phyloP scores from a whole-genome alignment of 495 filamentous ascomycete species.

The Penicillium daleae region DNA sequence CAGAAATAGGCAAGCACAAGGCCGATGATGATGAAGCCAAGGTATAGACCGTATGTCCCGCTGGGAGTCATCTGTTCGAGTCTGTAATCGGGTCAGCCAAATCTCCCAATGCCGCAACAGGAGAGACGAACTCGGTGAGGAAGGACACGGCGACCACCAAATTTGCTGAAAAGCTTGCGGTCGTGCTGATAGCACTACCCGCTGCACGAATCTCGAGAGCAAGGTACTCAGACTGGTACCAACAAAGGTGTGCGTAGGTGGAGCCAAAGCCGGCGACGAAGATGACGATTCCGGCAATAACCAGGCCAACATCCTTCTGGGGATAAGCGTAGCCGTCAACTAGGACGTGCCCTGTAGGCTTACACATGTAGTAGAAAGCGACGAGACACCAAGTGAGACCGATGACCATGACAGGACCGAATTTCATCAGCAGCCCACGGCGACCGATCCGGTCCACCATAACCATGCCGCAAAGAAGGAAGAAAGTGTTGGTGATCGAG shows the following conservation, averaged over 20 bases:
- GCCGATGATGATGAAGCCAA: conserved; percentile 2
- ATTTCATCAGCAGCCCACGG: conserved; percentile 3
- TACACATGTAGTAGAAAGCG: conserved; percentile 3
- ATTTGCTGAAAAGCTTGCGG: too few species aligned
- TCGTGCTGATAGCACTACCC: too few species aligned
- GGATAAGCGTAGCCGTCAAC: too few species aligned
- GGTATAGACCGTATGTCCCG: conserved; percentile 1
- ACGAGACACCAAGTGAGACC: neutral
- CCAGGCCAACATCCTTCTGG: too few species aligned
- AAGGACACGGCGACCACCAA: too few species aligned
- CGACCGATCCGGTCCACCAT: conserved; percentile 3
- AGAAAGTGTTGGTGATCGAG: conserved; percentile 1
- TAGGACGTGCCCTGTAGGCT: neutral
- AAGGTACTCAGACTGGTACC: too few species aligned
- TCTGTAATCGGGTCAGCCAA: neutral
- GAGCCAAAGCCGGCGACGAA: too few species aligned
- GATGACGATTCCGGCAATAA: too few species aligned
- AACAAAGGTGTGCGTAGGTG: too few species aligned
- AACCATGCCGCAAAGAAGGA: conserved; percentile 2
- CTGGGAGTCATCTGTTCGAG: conserved; percentile 3
- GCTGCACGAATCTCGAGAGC: too few species aligned
- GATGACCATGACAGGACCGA: neutral
- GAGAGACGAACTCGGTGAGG: too few species aligned
- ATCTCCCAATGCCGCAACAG: neutral
- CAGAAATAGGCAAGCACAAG: neutral